phyloP scores from a whole-genome alignment of 768 basidiomycete species.

The Leccinum pellstonianum region DNA sequence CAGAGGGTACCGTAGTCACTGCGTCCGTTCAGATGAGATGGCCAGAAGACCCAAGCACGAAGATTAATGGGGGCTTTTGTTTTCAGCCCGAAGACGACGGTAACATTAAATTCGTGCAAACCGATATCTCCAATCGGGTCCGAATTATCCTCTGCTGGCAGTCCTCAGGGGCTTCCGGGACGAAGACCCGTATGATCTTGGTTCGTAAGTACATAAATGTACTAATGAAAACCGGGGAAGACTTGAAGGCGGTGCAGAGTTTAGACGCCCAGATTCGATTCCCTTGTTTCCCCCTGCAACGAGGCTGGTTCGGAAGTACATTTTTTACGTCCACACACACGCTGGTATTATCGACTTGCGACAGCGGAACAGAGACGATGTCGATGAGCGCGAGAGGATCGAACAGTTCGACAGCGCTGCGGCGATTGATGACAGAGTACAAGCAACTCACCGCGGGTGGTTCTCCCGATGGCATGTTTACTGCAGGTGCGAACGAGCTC shows the following conservation, averaged over 20 bases:
- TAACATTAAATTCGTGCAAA: not conserved
- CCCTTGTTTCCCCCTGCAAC: not conserved
- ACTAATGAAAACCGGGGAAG: not conserved
- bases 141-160: not conserved
- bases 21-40: not conserved
- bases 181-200: not conserved
- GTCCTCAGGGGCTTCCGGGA: not conserved
- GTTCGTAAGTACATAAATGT: not conserved
- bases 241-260: not conserved
- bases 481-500: slow-evolving; percentile 57
- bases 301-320: not conserved
- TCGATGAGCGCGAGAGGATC: slow-evolving; percentile 55
- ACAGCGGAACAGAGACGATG: not conserved
- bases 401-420: slow-evolving; percentile 67
- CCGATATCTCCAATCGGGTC: not conserved
- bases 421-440: slow-evolving; percentile 92
- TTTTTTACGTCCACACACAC: not conserved
- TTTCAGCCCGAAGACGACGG: not conserved
- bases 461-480: slow-evolving; percentile 94
- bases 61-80: not conserved
- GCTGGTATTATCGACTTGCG: not conserved
- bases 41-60: not conserved
- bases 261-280: not conserved
- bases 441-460: slow-evolving; percentile 78
- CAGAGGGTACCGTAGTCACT: not conserved